Evolutionary conservation across 192 early-diverging fungal genomes (phyloP), one percentile per base, ranked within the genome.

Genomic region (Coemansia sp.): DNA sequence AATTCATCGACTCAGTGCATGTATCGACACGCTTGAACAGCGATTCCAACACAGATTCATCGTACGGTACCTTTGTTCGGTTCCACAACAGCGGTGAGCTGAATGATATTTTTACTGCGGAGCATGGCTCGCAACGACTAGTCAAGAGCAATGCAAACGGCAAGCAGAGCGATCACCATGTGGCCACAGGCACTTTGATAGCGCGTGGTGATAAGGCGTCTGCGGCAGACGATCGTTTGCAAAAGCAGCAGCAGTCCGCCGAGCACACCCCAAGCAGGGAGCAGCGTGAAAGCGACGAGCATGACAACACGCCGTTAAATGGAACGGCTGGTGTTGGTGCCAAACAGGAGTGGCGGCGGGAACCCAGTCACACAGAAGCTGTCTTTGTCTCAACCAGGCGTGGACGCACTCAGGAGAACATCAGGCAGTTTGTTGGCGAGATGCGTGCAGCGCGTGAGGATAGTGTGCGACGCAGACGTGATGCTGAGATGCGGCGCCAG

Each of bases 71-170:
- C 14, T 82, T 82, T 71, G 57, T 82, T n/a, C 73, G 79, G 20
- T 82, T 77, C 68, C 79, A 82, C 58, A 67, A 69, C 44, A 82
- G 79, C 53, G 79, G 79, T 53, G 79, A 82, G 62, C 79, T 82
- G 57, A 82, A 67, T 36, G 75, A 66, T 45, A 74, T 82, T 3
- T 70, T 65, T 34, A 59, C 56, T 1, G n/a, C 68, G 0, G 72
- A 45, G 7, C 30, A 38, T 15, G 57, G 36, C 7, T n/a, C 57
- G 35, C 35, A 45, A 2, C 43, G 6, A 18, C 45, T 10, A 23
- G 55, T 23, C 55, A 56, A 16, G 33, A 10, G 26, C 33, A 56
- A 59, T 6, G 5, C 18, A 2, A 20, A 35, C 10, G 6, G 18
- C 57, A n/a, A 39, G 3, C 33, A 59, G 34, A 6, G 24, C 12